phyloP scores from a whole-genome alignment of 306 rosid genomes.

The Datisca glomerata region DNA sequence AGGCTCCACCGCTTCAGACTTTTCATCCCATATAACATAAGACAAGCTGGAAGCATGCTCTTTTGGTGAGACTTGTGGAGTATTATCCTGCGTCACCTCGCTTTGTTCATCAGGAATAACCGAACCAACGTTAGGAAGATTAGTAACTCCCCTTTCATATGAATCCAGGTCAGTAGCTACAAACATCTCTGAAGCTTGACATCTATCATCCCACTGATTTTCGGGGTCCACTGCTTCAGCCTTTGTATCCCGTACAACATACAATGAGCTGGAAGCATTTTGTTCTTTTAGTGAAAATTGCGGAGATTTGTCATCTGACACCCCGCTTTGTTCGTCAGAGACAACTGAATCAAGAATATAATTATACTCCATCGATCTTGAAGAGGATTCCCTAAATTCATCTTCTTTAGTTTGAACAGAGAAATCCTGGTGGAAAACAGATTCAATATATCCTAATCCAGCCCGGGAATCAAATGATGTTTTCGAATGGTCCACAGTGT shows the following conservation, averaged over 20 bases:
- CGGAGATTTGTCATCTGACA: constrained; percentile 35
- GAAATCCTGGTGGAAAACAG: constrained; percentile 43
- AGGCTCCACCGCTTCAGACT: too few species aligned
- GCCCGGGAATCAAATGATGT: constrained; percentile 64
- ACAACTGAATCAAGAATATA: constrained; percentile 30
- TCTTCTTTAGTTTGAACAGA: constrained; percentile 33
- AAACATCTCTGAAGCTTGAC: constrained; percentile 27
- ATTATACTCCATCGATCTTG: constrained; percentile 28
- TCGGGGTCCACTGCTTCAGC: constrained; percentile 61
- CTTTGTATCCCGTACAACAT: constrained; percentile 90
- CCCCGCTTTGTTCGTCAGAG: constrained; percentile 19
- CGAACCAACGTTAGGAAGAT: background rate
- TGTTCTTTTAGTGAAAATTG: constrained; percentile 38
- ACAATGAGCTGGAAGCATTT: constrained; percentile 45
- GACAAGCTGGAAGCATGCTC: too few species aligned
- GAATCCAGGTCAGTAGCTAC: constrained; percentile 22
- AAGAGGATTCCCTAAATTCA: constrained; percentile 38
- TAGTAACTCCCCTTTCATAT: constrained; percentile 21
- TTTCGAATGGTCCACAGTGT: constrained; percentile 31
- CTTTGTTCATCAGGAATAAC: too few species aligned
- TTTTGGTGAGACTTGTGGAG: too few species aligned
- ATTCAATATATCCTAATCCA: constrained; percentile 57
- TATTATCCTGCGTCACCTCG: too few species aligned
- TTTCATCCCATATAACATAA: too few species aligned
- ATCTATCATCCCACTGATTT: constrained; percentile 25